Percentiles rank a stretch among this genome's conserved stretches.
Conservation (phyloP, 2,329 filamentous ascomycete genomes). For the Aspergillus floridensis region DNA sequence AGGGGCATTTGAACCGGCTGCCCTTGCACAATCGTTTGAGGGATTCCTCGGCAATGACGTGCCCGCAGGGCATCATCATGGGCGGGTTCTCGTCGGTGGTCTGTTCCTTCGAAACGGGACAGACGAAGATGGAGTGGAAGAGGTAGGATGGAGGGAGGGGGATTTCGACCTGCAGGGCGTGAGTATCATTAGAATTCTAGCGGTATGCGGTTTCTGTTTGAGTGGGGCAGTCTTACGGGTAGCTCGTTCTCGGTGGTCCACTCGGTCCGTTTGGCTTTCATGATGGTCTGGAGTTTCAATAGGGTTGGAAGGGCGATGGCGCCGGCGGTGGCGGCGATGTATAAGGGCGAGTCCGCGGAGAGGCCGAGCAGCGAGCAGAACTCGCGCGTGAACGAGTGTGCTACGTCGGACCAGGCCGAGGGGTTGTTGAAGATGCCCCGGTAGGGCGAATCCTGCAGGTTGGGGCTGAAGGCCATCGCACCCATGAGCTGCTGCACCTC, state of each 20-base stretch:
- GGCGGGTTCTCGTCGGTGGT: constrained; percentile 89
- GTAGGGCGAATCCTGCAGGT: constrained; percentile 76
- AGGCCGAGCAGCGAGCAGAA: constrained; percentile 91
- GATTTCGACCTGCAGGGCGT: constrained; percentile 58
- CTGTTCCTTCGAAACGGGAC: constrained; percentile 94
- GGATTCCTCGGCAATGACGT: constrained; percentile 85
- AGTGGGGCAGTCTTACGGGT: constrained; percentile 61
- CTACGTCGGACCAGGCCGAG: constrained; percentile 76
- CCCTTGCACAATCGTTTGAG: constrained; percentile 77
- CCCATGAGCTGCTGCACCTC: constrained; percentile 81
- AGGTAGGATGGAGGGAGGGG: constrained; percentile 62
- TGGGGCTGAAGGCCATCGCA: constrained; percentile 75
- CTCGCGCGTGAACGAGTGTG: constrained; percentile 84
- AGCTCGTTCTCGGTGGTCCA: constrained; percentile 93
- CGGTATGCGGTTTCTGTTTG: constrained; percentile 26
- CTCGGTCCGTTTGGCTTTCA: constrained; percentile 84
- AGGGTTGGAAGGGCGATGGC: constrained; percentile 86
- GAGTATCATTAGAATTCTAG: constrained; percentile 7
- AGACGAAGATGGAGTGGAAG: constrained; percentile 97
- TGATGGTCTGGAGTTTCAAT: constrained; percentile 82
- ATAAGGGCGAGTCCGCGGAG: constrained; percentile 87
- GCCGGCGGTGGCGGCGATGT: constrained; percentile 87
- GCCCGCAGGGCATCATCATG: constrained; percentile 94
- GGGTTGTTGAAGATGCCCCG: constrained; percentile 70
- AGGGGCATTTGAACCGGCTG: constrained; percentile 86